Evolutionary conservation across 371 early-diverging fungal species (phyloP).

Genomic region (Nematocida sp.): DNA sequence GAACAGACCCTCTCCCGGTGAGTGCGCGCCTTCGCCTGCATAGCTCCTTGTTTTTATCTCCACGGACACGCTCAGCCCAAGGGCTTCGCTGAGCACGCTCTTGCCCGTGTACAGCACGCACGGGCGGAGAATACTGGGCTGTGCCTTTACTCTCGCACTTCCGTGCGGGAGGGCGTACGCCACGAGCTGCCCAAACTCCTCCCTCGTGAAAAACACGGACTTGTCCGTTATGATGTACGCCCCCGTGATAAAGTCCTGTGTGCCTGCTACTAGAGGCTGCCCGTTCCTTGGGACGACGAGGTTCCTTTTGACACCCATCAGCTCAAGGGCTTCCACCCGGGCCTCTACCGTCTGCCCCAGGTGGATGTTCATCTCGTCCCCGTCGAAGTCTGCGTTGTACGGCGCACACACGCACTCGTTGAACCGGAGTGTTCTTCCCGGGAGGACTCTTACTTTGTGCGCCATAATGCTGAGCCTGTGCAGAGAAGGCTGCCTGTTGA

Average conservation of each 20-base stretch:
- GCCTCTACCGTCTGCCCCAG: slow-evolving; percentile 97
- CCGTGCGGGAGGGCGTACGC: slow-evolving; percentile 69
- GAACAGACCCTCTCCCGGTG: slow-evolving; percentile 16
- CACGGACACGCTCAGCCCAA: slow-evolving; percentile 17
- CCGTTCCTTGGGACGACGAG: slow-evolving; percentile 92
- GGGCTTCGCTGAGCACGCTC: slow-evolving; percentile 67
- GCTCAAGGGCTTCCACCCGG: slow-evolving; percentile 82
- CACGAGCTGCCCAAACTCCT: slow-evolving; percentile 75
- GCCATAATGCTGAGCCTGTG: slow-evolving; percentile 97
- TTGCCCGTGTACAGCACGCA: slow-evolving; percentile 69
- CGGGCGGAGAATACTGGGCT: slow-evolving; percentile 80
- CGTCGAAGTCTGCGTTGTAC: slow-evolving; percentile 99
- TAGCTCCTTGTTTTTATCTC: slow-evolving; percentile 20
- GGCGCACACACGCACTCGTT: slow-evolving; percentile 98
- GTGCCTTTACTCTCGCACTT: slow-evolving; percentile 73
- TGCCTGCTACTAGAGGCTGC: slow-evolving; percentile 91
- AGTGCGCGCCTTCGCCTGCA: background rate
- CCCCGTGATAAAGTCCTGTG: slow-evolving; percentile 97
- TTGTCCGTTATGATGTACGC: slow-evolving; percentile 76
- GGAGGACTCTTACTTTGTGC: slow-evolving; percentile 78
- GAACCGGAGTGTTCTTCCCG: slow-evolving; percentile 92
- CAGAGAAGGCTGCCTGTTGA: slow-evolving; percentile 97
- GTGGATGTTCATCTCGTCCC: slow-evolving; percentile 99
- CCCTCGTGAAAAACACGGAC: slow-evolving; percentile 84
- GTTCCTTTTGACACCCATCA: slow-evolving; percentile 92